phyloP scores from a whole-genome alignment of 148 eudicot species.

The Amaranthus cruentus region DNA sequence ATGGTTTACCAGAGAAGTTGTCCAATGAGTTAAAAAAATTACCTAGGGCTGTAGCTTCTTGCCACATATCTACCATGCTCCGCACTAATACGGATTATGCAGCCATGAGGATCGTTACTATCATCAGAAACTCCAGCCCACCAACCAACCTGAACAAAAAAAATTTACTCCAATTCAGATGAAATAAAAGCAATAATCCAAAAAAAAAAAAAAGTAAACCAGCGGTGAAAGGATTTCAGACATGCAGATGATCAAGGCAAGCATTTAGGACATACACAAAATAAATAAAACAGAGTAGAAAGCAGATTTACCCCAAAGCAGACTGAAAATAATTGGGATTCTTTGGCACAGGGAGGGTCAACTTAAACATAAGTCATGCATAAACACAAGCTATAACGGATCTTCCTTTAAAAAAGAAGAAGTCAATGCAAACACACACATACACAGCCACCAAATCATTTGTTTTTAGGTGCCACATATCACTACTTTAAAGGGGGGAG shows the following conservation, averaged over 20 bases:
- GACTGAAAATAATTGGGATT: background rate
- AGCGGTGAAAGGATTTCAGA: background rate
- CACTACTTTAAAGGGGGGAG: background rate
- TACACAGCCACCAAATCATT: background rate
- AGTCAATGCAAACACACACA: background rate
- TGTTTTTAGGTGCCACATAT: background rate
- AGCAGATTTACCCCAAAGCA: background rate
- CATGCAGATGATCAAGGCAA: background rate
- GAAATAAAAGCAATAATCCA: background rate
- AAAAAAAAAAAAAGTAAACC: background rate
- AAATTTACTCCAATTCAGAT: background rate
- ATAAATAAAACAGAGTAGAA: background rate
- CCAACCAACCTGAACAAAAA: slow-evolving; percentile 80
- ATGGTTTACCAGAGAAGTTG: background rate
- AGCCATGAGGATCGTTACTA: slow-evolving; percentile 71
- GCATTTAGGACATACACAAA: background rate
- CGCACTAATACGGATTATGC: slow-evolving; percentile 84
- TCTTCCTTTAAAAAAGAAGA: too few relatives aligned
- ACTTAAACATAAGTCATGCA: background rate
- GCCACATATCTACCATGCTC: slow-evolving; percentile 98
- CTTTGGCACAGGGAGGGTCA: background rate
- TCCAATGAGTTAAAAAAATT: slow-evolving; percentile 8
- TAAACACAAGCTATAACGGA: background rate
- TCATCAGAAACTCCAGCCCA: slow-evolving; percentile 93
- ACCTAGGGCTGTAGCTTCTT: slow-evolving; percentile 90